Conservation (phyloP, 1,139 yeast genomes). For the Suhomyces maxii region DNA sequence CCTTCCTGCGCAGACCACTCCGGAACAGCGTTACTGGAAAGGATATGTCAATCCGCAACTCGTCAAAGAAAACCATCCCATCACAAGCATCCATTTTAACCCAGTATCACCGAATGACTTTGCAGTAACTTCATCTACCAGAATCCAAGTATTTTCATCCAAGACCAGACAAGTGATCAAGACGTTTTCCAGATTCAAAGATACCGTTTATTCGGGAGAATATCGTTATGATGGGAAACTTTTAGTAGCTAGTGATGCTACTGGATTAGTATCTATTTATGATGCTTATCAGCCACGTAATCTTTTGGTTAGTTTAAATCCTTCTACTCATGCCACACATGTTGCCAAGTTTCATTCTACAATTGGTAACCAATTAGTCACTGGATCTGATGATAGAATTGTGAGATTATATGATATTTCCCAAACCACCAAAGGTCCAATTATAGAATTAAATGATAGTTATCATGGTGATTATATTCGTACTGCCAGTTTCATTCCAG, state of each 20-base stretch:
- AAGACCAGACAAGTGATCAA: constrained; percentile 88
- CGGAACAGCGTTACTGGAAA: constrained; percentile 95
- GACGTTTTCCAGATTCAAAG: constrained; percentile 89
- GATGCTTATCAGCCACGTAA: constrained; percentile 80
- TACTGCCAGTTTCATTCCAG: constrained; percentile 76
- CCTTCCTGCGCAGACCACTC: constrained; percentile 76
- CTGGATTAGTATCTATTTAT: constrained; percentile 81
- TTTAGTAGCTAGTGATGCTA: constrained; percentile 84
- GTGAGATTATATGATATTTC: constrained; percentile 89
- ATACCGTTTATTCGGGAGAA: constrained; percentile 84
- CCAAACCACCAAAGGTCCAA: constrained; percentile 63
- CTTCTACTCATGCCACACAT: constrained; percentile 85
- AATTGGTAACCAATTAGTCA: constrained; percentile 66
- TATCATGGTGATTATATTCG: constrained; percentile 85
- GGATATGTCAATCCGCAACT: constrained; percentile 80
- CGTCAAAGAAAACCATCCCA: constrained; percentile 91
- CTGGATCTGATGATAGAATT: constrained; percentile 89
- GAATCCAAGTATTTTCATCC: constrained; percentile 89
- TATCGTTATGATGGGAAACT: constrained; percentile 81
- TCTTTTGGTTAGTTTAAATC: constrained; percentile 73
- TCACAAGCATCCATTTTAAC: constrained; percentile 83
- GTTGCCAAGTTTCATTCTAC: constrained; percentile 91
- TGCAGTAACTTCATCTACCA: constrained; percentile 88
- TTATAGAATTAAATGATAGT: constrained; percentile 62
- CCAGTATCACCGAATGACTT: constrained; percentile 88